Evolutionary conservation across 73 alveolate species (phyloP), one percentile per base, ranked within the genome.

Genomic region (Stentor roeselii): DNA sequence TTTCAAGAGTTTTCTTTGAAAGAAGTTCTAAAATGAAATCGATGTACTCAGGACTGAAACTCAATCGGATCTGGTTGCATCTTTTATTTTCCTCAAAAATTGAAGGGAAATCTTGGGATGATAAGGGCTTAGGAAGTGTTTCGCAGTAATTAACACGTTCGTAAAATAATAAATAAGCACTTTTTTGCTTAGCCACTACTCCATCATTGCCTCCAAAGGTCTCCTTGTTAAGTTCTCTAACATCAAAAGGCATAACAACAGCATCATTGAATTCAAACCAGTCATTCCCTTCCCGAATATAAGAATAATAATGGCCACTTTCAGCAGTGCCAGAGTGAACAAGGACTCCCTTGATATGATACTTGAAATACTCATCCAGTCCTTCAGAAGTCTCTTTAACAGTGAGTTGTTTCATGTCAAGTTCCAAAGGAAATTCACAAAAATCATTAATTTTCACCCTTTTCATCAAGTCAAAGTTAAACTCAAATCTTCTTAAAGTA

Each of bases 301-400:
- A 96, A 67, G 99, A 96, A 88, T 97, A 97, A 89, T 97, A 97
- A 86, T 97, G 99, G 32, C 99, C 99, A 59, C 97, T 89, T 78
- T 97, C 99, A 76, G 98, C 96, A 39, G 95, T 89, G 11, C 99
- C 99, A 83, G 96, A 83, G 87, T 97, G 99, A 3, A 97, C 98
- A 0, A 97, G 97, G 4, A 96, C 93, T 30, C 99, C 99, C 83
- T 91, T 89, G 32, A 97, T 88, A 59, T 82, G 60, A 86, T 95
- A 97, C 78, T 96, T 90, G 90, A 91, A 95, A 59, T 93, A 94
- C 42, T 93, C 96, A 27, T 78, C 50, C 32, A 97, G 98, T 75
- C 86, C 85, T 41, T 91, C 93, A 3, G 83, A 42, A 41, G 97
- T 97, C 83, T 96, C 97, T 82, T 96, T 94, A 77, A 95, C 93